Evolutionary conservation across 768 basidiomycete genomes (phyloP), one percentile per base, ranked within the genome.

Genomic region (Tricholoma sp.): DNA sequence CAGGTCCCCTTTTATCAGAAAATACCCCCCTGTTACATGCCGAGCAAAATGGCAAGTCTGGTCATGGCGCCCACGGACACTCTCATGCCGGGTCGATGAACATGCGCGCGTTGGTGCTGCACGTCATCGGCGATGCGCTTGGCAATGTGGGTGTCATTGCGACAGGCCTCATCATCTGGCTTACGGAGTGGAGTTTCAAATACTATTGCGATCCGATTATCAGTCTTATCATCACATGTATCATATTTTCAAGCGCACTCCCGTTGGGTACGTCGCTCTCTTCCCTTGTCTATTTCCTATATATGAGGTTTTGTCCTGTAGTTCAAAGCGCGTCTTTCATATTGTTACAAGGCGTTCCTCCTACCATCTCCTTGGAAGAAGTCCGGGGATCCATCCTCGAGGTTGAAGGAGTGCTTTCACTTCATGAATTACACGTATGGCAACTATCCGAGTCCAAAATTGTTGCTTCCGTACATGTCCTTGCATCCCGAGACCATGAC

Each of bases 71-170:
- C 8, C 72, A 75, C 57, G 63, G 68, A 56, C 74, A 68, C 74
- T 61, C 73, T 19, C 83, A 86, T 64, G 72, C 74, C 8, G 86
- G 85, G 0, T 91, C 88, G 0, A 98, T 99, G 97, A 99, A 98
- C 72, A 98, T 98, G 95, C 88, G 79, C n/a, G 97, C 94, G 29
- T 79, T 99, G 1, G 77, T 98, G 31, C 73, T 99, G 27, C 97
- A 99, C 70, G 97, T 98, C 37, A 71, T 99, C 46, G 96, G 96
- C 32, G 96, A 99, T 75, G 96, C 96, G 55, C 81, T 99, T 22
- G 97, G 97, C 51, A 98, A 99, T 71, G 91, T 98, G 59, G 97
- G 97, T 53, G 97, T 99, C 60, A 97, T 99, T 58, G 85, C 88
- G 34, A 92, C 95, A 4, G 97, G 97, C 56, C 82, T 98, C 10